phyloP scores from a whole-genome alignment of 1,284 basidiomycete species.

The Moesziomyces antarcticus region DNA sequence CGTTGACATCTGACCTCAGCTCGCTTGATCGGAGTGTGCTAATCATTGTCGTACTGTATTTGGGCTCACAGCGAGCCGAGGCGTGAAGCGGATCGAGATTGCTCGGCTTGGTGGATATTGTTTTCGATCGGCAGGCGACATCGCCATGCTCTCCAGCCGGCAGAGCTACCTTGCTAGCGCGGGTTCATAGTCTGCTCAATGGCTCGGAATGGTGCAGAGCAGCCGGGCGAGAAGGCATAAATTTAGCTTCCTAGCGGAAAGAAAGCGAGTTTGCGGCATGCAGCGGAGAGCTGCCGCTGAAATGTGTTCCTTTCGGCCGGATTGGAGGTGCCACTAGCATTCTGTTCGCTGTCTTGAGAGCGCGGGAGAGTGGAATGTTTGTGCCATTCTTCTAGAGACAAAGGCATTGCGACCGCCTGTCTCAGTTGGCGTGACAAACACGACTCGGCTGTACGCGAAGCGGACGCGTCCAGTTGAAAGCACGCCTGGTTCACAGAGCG shows the following conservation, averaged over 20 bases:
- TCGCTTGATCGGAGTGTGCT: conserved; percentile 13
- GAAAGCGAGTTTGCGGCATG: neutral
- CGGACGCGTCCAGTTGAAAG: neutral
- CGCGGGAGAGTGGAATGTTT: neutral
- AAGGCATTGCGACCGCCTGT: neutral
- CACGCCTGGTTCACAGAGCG: too few relatives aligned
- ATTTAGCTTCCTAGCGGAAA: neutral
- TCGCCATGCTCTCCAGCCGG: neutral
- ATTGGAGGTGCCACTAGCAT: neutral
- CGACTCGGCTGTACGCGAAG: neutral
- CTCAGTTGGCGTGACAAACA: neutral
- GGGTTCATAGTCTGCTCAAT: too few relatives aligned
- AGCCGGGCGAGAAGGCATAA: neutral
- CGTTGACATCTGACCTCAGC: conserved; percentile 8
- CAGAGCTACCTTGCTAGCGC: neutral
- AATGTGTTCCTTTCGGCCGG: neutral
- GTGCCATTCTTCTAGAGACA: neutral
- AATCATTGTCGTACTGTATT: neutral
- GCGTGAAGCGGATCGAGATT: neutral
- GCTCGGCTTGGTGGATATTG: neutral
- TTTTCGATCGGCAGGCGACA: neutral
- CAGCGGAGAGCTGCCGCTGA: neutral
- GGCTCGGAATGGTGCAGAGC: too few relatives aligned
- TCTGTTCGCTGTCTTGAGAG: neutral
- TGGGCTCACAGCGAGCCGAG: neutral